These are phyloP conservation scores for Corynascus novoguineensis DNA, from an alignment of 495 filamentous ascomycete species.

Conservation along the genomic window DNA sequence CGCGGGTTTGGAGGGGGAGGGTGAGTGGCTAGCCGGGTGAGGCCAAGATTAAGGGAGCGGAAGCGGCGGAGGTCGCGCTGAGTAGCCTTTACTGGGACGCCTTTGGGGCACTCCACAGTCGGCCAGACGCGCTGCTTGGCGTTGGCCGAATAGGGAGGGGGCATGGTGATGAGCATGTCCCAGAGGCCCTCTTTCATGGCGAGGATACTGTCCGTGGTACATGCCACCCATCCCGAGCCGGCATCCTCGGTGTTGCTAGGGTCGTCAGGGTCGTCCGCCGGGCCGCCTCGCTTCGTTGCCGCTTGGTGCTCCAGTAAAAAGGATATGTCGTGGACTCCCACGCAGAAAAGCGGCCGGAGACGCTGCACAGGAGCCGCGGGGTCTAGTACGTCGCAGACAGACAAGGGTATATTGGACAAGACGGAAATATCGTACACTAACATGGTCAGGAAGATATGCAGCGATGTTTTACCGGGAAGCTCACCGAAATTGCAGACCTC, in stretches of 20 bases:
- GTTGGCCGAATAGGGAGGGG: slow-evolving; percentile 48
- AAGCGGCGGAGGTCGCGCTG: slow-evolving; percentile 86
- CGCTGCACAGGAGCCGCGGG: slow-evolving; percentile 54
- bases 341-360: slow-evolving; percentile 78
- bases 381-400: slow-evolving; percentile 60
- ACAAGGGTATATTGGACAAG: slow-evolving; percentile 67
- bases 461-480: slow-evolving; percentile 8
- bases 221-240: slow-evolving; percentile 78
- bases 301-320: slow-evolving; percentile 55
- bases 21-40: slow-evolving; percentile 48
- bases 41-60: slow-evolving; percentile 59
- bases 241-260: slow-evolving; percentile 37
- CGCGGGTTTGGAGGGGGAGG: slow-evolving; percentile 8
- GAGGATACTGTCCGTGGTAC: slow-evolving; percentile 89
- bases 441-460: slow-evolving; percentile 6
- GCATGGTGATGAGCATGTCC: slow-evolving; percentile 79
- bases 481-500: slow-evolving; percentile 81
- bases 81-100: slow-evolving; percentile 69
- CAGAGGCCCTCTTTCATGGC: slow-evolving; percentile 78
- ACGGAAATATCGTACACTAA: slow-evolving; percentile 91
- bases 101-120: slow-evolving; percentile 57
- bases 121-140: slow-evolving; percentile 67
- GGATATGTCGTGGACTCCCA: slow-evolving; percentile 90
- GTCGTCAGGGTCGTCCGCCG: slow-evolving; percentile 21
- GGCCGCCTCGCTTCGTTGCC: slow-evolving; percentile 27